Percentiles rank a stretch among this genome's conserved stretches.
Conservation (phyloP, 2,329 filamentous ascomycete genomes). For the Seiridium cupressi region DNA sequence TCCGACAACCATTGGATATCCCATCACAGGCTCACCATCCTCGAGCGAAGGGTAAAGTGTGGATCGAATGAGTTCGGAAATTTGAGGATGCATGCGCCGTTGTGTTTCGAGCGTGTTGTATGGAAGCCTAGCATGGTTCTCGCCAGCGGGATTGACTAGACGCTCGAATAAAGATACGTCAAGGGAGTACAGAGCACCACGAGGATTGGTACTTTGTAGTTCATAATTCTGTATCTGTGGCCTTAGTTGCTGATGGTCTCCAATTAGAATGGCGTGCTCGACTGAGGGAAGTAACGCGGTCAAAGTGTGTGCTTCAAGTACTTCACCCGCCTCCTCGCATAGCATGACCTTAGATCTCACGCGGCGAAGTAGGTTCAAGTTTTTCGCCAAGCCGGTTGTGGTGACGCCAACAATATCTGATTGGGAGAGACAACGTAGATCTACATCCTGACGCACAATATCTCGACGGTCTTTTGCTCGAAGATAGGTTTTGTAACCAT, state of each 20-base stretch:
- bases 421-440: conserved; percentile 33
- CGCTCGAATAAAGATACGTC: conserved; percentile 64
- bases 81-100: conserved; percentile 58
- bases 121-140: conserved; percentile 22
- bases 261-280: conserved; percentile 62
- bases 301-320: conserved; percentile 62
- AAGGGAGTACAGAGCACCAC: conserved; percentile 48
- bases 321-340: conserved; percentile 68
- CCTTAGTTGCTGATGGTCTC: conserved; percentile 62
- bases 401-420: conserved; percentile 57
- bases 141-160: conserved; percentile 33
- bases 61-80: conserved; percentile 51
- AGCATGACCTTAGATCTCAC: conserved; percentile 56
- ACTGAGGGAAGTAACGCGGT: conserved; percentile 57
- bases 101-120: conserved; percentile 46
- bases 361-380: conserved; percentile 46
- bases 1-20: conserved; percentile 44
- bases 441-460: conserved; percentile 26
- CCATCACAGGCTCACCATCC: conserved; percentile 37
- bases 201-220: conserved; percentile 48
- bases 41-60: conserved; percentile 52
- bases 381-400: conserved; percentile 55
- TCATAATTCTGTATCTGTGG: conserved; percentile 56
- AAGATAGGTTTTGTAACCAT: too few species aligned
- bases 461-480: conserved; percentile 8